These are phyloP conservation scores for Penicilliopsis zonata DNA, from an alignment of 495 filamentous ascomycete genomes.

Conservation along the genomic window DNA sequence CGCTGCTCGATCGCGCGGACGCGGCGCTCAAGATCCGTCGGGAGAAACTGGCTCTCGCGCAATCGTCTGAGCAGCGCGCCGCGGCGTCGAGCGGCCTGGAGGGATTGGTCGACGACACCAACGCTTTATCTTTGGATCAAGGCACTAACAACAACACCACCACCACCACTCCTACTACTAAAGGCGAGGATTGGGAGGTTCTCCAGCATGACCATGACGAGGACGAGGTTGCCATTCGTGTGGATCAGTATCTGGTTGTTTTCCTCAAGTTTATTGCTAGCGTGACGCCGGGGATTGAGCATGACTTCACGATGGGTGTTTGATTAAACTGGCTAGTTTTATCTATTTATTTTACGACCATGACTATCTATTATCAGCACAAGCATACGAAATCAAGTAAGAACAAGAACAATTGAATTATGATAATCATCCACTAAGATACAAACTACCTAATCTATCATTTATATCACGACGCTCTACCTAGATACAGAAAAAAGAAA, in stretches of 20 bases:
- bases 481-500: too few relatives aligned
- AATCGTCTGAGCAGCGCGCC: constrained; percentile 36
- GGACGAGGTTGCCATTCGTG: constrained; percentile 80
- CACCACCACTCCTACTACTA: too few relatives aligned
- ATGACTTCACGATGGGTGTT: constrained; percentile 97
- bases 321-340: constrained; percentile 22
- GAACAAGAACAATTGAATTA: too few relatives aligned
- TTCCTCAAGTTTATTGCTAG: constrained; percentile 98
- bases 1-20: constrained; percentile 87
- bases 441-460: too few relatives aligned
- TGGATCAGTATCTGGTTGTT: constrained; percentile 95
- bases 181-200: constrained; percentile 82
- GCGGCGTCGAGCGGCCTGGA: constrained; percentile 49
- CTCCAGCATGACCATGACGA: constrained; percentile 52
- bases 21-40: constrained; percentile 81
- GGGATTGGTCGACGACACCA: constrained; percentile 51
- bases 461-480: too few relatives aligned
- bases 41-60: constrained; percentile 54
- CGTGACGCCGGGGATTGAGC: constrained; percentile 93
- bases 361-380: constrained; percentile 1
- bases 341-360: constrained; percentile 1
- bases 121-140: constrained; percentile 29
- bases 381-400: constrained; percentile 1
- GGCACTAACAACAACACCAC: too few relatives aligned
- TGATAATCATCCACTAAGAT: too few relatives aligned